Conservation (phyloP, 768 basidiomycete species). For the Rhizopogon sp. region DNA sequence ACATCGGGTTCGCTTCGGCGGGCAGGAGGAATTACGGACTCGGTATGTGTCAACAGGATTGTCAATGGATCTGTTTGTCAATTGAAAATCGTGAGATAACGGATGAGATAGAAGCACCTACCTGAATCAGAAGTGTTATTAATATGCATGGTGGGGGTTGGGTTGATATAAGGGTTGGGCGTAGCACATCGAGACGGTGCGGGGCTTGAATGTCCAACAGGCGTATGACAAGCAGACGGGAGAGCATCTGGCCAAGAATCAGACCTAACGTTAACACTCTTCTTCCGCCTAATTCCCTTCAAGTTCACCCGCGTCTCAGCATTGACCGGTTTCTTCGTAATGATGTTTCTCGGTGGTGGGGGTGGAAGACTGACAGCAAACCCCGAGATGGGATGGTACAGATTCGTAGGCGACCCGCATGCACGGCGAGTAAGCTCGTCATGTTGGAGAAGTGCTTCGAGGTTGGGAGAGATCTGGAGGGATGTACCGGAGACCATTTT, state of each 20-base stretch:
- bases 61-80: not conserved
- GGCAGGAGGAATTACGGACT: not conserved
- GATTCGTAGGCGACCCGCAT: slow-evolving; percentile 18
- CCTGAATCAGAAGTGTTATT: slow-evolving; percentile 10
- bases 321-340: slow-evolving; percentile 11
- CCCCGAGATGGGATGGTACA: slow-evolving; percentile 7
- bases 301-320: slow-evolving; percentile 13
- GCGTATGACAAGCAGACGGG: slow-evolving; percentile 1
- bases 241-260: slow-evolving; percentile 23
- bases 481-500: slow-evolving; percentile 11
- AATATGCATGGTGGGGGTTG: slow-evolving; percentile 21
- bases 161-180: slow-evolving; percentile 33
- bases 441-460: slow-evolving; percentile 55
- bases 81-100: not conserved
- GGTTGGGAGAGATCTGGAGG: slow-evolving; percentile 52
- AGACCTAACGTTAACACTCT: slow-evolving; percentile 5
- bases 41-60: not conserved
- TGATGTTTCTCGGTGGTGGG: slow-evolving; percentile 26
- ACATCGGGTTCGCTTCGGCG: not conserved
- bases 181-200: slow-evolving; percentile 16
- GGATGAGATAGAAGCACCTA: slow-evolving; percentile 4
- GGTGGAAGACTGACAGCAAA: slow-evolving; percentile 25
- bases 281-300: slow-evolving; percentile 9
- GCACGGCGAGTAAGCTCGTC: slow-evolving; percentile 43
- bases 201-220: slow-evolving; percentile 2